Percentiles rank a stretch among this genome's conserved stretches.
Conservation (phyloP, 2,329 filamentous ascomycete genomes). For the Talaromyces sp. region DNA sequence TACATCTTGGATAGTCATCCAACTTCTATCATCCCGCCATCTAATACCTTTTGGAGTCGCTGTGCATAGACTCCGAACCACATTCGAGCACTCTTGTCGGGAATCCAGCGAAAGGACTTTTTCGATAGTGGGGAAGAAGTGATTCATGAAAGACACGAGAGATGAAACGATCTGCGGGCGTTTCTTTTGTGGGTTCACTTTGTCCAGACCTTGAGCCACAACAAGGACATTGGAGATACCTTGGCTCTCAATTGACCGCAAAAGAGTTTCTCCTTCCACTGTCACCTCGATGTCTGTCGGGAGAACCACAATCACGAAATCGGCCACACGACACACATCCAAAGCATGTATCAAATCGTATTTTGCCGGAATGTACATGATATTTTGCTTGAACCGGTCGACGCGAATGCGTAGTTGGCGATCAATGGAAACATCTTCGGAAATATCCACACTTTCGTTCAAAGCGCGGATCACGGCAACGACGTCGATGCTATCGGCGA, state of each 20-base stretch:
- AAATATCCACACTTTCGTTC: constrained; percentile 76
- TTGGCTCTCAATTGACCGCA: constrained; percentile 86
- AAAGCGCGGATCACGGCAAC: constrained; percentile 65
- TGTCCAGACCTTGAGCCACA: constrained; percentile 74
- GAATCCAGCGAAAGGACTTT: constrained; percentile 87
- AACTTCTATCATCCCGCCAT: constrained; percentile 93
- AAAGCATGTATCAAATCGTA: constrained; percentile 73
- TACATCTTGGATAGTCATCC: constrained; percentile 86
- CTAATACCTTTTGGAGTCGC: constrained; percentile 89
- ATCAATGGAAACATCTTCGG: constrained; percentile 59
- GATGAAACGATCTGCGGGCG: constrained; percentile 72
- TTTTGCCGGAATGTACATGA: constrained; percentile 76
- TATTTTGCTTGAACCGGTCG: constrained; percentile 90
- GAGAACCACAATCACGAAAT: constrained; percentile 84
- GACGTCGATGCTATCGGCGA: constrained; percentile 70
- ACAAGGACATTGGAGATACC: constrained; percentile 91
- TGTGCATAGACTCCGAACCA: constrained; percentile 86
- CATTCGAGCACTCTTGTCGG: constrained; percentile 84
- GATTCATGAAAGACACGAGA: constrained; percentile 85
- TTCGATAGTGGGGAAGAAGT: constrained; percentile 90
- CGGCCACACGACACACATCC: constrained; percentile 82
- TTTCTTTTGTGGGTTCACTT: constrained; percentile 75
- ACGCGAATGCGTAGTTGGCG: constrained; percentile 64
- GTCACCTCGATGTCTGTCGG: constrained; percentile 76
- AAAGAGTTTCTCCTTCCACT: constrained; percentile 74